A percentile compares a stretch with the other conserved stretches of the same genome.
Evolutionary conservation across 2,329 filamentous ascomycete species (phyloP).

Genomic region (Epichloe brachyelytri): DNA sequence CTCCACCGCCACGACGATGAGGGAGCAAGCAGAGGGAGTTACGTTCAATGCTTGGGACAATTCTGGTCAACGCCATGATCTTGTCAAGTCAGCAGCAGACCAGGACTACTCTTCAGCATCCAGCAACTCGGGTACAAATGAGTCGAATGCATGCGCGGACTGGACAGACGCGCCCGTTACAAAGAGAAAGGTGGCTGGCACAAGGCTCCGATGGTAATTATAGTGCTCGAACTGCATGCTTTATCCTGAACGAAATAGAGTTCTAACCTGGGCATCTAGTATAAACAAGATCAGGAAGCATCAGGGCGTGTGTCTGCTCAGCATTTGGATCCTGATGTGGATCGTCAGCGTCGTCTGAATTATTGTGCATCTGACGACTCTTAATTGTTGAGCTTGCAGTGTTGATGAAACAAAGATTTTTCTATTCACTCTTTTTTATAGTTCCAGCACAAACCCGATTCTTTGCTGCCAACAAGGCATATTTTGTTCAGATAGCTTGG

Average conservation of each 20-base stretch:
- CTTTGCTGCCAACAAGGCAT: too few relatives aligned
- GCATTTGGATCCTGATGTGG: constrained; percentile 8
- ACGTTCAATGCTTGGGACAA: constrained; percentile 21
- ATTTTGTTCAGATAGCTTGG: too few relatives aligned
- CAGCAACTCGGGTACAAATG: not conserved
- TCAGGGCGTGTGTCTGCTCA: not conserved
- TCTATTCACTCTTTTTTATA: not conserved
- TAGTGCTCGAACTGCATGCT: constrained; percentile 1
- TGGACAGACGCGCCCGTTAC: not conserved
- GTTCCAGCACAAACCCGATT: not conserved
- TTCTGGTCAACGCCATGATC: constrained; percentile 11
- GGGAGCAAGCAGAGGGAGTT: constrained; percentile 6
- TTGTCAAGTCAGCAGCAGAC: constrained; percentile 13
- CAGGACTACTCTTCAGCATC: constrained; percentile 5
- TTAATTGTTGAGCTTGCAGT: constrained; percentile 2
- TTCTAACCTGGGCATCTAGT: not conserved
- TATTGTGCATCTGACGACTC: constrained; percentile 15
- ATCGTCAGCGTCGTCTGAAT: constrained; percentile 9
- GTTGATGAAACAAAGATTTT: not conserved
- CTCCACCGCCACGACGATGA: constrained; percentile 19
- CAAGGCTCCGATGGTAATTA: constrained; percentile 8
- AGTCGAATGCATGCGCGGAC: not conserved
- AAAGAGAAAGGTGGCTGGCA: constrained; percentile 12
- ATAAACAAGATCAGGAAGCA: not conserved
- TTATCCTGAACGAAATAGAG: not conserved